A percentile compares a stretch with the other conserved stretches of the same genome.
These are phyloP conservation scores for Camellia oleifera DNA, from an alignment of 179 eudicot genomes.

Conservation along the genomic window DNA sequence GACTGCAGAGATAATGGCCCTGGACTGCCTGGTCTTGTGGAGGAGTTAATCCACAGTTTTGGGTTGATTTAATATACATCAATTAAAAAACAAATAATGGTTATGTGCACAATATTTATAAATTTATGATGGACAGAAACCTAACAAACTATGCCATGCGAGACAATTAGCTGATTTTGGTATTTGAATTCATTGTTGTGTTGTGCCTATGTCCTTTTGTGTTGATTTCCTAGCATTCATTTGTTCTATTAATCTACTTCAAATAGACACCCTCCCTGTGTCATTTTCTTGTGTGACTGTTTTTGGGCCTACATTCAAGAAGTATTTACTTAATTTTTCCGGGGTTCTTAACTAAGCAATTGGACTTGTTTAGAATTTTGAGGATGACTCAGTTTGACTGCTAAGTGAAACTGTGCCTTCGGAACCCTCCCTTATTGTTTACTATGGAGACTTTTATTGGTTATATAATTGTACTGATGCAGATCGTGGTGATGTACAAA, in stretches of 20 bases:
- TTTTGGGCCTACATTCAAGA: not conserved
- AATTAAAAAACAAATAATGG: not conserved
- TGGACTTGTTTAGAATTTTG: not conserved
- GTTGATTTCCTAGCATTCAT: constrained; percentile 9
- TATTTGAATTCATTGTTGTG: not conserved
- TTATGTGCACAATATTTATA: not conserved
- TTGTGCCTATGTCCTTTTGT: not conserved
- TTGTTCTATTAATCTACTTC: not conserved
- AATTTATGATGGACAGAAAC: not conserved
- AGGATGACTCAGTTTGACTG: not conserved
- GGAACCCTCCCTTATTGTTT: not conserved
- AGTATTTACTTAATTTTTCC: not conserved
- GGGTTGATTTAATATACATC: not conserved
- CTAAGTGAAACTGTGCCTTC: not conserved
- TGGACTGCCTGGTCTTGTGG: not conserved
- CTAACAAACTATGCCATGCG: not conserved
- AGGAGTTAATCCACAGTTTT: not conserved
- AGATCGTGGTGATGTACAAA: constrained; percentile 95
- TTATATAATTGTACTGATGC: constrained; percentile 22
- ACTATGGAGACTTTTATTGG: not conserved
- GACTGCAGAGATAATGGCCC: not conserved
- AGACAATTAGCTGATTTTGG: not conserved
- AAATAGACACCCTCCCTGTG: not conserved
- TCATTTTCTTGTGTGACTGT: not conserved
- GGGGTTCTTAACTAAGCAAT: not conserved